Evolutionary conservation across 1,284 basidiomycete genomes (phyloP), one percentile per base, ranked within the genome.

Genomic region (Ceraceosorus guamensis): DNA sequence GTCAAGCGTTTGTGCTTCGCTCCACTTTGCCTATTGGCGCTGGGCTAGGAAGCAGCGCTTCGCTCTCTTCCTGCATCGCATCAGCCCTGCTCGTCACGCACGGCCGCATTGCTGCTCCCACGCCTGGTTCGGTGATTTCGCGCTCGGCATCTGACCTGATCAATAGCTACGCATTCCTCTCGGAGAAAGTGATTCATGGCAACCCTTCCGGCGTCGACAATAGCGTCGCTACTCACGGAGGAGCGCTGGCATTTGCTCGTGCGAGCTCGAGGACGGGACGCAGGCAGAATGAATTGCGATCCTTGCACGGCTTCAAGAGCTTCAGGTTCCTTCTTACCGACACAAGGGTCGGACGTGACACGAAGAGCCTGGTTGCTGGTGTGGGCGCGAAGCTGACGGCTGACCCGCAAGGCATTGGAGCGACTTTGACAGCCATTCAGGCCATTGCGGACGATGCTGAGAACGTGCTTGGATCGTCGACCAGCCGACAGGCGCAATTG

Each of bases 161-260:
- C 64, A 97, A 99, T 77, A 81, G 82, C 48, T 97, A 91, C 86
- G 91, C 95, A 16, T 98, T 96, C 78, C 80, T 96, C 49, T 83
- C 87, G 5, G 95, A 99, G 79, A 97, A 97, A 78, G 88, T 99
- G 39, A 80, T 97, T 52, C 95, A 99, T 75, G 95, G 95, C 3
- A 98, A 91, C 70, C 95, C 95, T 0, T 93, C 89, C 57, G 95
- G 95, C 18, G 89, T 99, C 35, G 95, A 99, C 77, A 98, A 99
- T 77, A 88, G 91, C 14, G 90, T 97, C 35, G 83, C 90, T 6
- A 88, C 91, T 0, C 89, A 87, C 70, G 95, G 95, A 16, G 93
- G 95, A 49, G 95, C 91, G 18, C 82, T 98, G 62, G 85, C 87
- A 30, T 99, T 95, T 77, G 89, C 87, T 5, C 85, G 89, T 51